Base-by-base conservation (phyloP, 106 monocot species). In the Iris macrosiphon region DNA sequence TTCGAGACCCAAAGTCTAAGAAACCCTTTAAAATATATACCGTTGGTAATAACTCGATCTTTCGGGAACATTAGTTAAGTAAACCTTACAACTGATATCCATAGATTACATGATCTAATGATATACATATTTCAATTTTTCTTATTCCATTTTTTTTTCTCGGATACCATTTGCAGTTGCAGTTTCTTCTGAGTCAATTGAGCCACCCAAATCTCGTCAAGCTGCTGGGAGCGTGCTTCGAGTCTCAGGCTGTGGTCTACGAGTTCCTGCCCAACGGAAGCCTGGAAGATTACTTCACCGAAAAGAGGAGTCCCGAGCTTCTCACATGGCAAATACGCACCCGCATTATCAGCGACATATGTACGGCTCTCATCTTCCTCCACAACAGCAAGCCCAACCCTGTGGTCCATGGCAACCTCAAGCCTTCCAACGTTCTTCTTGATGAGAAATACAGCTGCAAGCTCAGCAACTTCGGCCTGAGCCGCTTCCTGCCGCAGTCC, bases 381-480 rank as follows among this genome's bases (percentile, higher is more conserved):
- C 64, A 66, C 32, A 33, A 27, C 13, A 55, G 16, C 41, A 21
- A 55, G 14, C 65, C 65, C 13, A 17, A 54, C 2, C 15, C 27
- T 30, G 41, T 66, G 21, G 50, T 55, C 14, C 66, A 66, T n/a
- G 31, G 42, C 2, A 45, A 66, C 39, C 14, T 55, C 9, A 66
- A 66, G 66, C 55, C 44, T 18, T 43, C 41, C 4, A 66, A 66
- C 44, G 55, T 66, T 21, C 55, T 66, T 44, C 43, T 66, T 4
- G 66, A 55, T 43, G 66, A 30, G 30, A 66, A 55, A 31, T 32
- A 55, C 19, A 30, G 30, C 6, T 57, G 56, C 63, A 55, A 46
- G 48, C 63, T 72, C n/a, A 49, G 63, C 2, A 64, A 72, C 49
- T 72, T 72, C 41, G 72, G 72, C 21, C 63, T 35, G 9, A 34